Evolutionary conservation across 768 basidiomycete genomes (phyloP), one percentile per base, ranked within the genome.

Genomic region (Tephrocybe rancida): DNA sequence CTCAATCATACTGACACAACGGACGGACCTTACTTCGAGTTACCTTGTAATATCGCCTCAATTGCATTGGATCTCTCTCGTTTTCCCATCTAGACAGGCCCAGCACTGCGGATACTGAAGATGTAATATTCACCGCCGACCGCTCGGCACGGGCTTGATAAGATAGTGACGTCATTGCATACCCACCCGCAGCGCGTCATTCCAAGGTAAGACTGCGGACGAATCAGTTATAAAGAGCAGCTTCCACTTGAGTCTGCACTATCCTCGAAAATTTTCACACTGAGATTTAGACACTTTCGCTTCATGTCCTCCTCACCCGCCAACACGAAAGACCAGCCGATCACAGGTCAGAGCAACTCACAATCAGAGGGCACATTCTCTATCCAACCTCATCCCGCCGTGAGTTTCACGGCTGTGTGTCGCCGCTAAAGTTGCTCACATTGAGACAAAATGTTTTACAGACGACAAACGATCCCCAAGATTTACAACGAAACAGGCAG

Each of bases 331-430:
- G 45, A 39, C 44, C 50, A 50, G 49, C 50, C 56, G 34, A 52
- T 39, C 5, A 21, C 39, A 13, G 39, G 39, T 54, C 54, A 45
- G 49, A 59, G 44, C 21, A 49, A 54, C 6, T 37, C 59, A 24
- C 58, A 59, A 19, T 78, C 83, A 60, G 77, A 71, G 44, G 62
- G 59, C 1, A 54, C 42, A 7, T 85, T 78, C 66, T 69, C 67
- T 44, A 86, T 82, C 61, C 74, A 78, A 52, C 86, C 86, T 19
- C 83, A 86, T 63, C 86, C 85, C 44, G 84, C 85, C 59, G 84
- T 84, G 60, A 44, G 78, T 62, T 2, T 26, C 41, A 24, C 24
- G 13, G 30, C 30, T 32, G 5, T 41, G 2, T 21, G 3, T 22
- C 5, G 9, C 2, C 5, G 29, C 42, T 37, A 26, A 38, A 48